These are phyloP conservation scores for Dentipellis fragilis DNA, from an alignment of 768 basidiomycete species.

Conservation along the genomic window DNA sequence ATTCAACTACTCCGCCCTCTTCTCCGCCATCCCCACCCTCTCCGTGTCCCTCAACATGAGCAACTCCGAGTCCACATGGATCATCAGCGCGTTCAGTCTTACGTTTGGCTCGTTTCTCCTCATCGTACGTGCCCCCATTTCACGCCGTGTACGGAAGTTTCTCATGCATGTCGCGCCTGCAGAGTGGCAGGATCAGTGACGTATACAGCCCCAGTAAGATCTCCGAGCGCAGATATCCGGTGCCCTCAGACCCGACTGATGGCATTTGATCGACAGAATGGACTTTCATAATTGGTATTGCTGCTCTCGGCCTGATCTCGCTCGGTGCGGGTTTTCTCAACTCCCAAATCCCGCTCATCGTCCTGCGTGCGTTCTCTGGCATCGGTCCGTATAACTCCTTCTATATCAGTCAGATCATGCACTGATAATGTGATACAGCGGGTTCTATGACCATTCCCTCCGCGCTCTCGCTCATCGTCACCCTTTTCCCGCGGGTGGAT, in stretches of 20 bases:
- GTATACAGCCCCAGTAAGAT: conserved; percentile 22
- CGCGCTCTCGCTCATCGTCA: conserved; percentile 32
- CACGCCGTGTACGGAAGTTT: no score
- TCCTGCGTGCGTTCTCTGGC: neutral
- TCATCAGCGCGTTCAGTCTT: conserved; percentile 27
- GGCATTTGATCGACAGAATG: neutral
- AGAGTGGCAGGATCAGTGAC: conserved; percentile 25
- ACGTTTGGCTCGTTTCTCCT: conserved; percentile 26
- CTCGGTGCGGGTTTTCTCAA: neutral
- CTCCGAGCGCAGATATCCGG: neutral
- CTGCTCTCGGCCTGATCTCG: neutral
- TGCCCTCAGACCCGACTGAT: neutral
- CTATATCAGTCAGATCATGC: neutral
- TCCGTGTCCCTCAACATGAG: conserved; percentile 17
- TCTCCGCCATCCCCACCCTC: conserved; percentile 23
- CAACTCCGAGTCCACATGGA: conserved; percentile 21
- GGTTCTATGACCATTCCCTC: conserved; percentile 36
- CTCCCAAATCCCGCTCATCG: neutral
- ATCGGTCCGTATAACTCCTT: neutral
- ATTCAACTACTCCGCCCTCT: conserved; percentile 26
- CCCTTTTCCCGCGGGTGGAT: conserved; percentile 33
- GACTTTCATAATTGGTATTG: neutral
- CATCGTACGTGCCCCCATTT: conserved; percentile 17
- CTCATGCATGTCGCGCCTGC: neutral
- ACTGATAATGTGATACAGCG: conserved; percentile 11